These are phyloP conservation scores for Scortechinia acanthostroma DNA, from an alignment of 2,329 filamentous ascomycete species.

Conservation along the genomic window DNA sequence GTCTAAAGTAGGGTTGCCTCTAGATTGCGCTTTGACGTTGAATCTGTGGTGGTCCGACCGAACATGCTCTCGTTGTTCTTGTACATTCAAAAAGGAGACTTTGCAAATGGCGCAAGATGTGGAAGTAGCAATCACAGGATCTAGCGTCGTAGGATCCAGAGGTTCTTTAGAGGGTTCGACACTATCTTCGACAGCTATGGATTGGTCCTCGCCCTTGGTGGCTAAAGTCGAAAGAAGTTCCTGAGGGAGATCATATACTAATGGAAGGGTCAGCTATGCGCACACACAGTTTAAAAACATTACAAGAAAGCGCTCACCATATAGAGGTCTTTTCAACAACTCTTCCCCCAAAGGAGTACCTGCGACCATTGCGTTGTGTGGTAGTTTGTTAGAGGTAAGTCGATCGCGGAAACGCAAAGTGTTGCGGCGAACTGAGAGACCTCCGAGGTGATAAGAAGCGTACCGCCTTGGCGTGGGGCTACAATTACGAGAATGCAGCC, in stretches of 20 bases:
- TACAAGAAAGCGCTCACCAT: background rate
- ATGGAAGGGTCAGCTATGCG: background rate
- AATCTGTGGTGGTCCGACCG: background rate
- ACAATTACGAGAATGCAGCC: too few species aligned
- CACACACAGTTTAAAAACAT: background rate
- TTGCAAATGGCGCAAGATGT: background rate
- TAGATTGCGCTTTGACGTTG: background rate
- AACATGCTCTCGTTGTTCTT: background rate
- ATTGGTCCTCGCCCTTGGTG: background rate
- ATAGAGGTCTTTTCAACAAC: background rate
- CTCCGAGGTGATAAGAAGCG: too few species aligned
- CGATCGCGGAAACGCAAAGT: too few species aligned
- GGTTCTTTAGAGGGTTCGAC: background rate
- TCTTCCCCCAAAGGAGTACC: background rate
- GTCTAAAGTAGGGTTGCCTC: background rate
- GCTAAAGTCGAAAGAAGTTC: background rate
- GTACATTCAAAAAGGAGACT: background rate
- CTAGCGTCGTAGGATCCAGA: background rate
- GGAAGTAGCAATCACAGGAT: background rate
- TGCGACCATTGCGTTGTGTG: background rate
- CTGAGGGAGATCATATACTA: slow-evolving; percentile 1
- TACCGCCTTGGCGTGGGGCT: too few species aligned
- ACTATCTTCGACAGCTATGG: background rate
- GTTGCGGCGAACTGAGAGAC: too few species aligned
- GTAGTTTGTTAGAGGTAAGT: too few species aligned